phyloP scores from a whole-genome alignment of 768 basidiomycete species.

The Dentipellis sp. region DNA sequence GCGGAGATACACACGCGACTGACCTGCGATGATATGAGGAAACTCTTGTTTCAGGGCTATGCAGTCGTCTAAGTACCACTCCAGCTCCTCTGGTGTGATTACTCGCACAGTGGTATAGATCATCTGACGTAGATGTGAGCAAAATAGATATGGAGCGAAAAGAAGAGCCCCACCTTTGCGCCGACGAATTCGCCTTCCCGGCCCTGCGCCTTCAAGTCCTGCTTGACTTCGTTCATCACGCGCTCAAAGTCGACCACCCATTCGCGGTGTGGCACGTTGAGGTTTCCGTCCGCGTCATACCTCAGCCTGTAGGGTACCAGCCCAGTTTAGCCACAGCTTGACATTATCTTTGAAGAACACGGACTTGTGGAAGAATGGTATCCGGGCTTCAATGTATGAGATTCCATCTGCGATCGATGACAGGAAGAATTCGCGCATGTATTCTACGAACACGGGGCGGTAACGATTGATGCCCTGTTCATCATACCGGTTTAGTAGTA shows the following conservation, averaged over 20 bases:
- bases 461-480: constrained; percentile 31
- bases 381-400: constrained; percentile 58
- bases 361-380: constrained; percentile 57
- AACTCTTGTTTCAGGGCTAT: constrained; percentile 65
- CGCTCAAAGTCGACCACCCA: constrained; percentile 47
- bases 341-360: neutral
- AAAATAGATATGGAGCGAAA: neutral
- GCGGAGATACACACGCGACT: constrained; percentile 1
- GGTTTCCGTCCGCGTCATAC: constrained; percentile 44
- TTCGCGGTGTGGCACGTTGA: constrained; percentile 48
- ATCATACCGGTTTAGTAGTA: neutral
- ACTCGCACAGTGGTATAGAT: constrained; percentile 61
- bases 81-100: constrained; percentile 45
- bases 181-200: constrained; percentile 57
- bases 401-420: constrained; percentile 63
- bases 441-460: constrained; percentile 48
- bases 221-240: constrained; percentile 44
- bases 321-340: neutral
- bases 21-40: constrained; percentile 63
- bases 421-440: constrained; percentile 53
- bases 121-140: constrained; percentile 31
- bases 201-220: constrained; percentile 39
- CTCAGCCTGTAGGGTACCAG: constrained; percentile 33
- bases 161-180: constrained; percentile 37
- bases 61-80: constrained; percentile 67